These are phyloP conservation scores for Verticillium alfalfae DNA, from an alignment of 2,329 filamentous ascomycete species.

Conservation along the genomic window DNA sequence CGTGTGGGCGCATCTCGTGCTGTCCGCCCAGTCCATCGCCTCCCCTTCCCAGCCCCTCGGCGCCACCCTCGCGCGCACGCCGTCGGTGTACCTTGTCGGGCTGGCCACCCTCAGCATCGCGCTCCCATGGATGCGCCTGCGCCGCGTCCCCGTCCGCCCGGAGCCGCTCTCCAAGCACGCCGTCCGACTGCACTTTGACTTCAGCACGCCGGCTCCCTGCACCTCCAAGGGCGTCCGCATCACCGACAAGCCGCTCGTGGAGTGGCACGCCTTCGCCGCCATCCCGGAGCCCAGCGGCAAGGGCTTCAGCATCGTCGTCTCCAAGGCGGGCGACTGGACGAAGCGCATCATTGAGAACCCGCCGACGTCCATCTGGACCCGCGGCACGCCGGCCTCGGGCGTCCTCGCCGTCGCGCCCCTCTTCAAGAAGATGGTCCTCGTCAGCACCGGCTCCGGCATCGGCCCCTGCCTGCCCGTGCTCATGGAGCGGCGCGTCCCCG, in stretches of 20 bases:
- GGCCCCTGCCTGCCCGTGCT: slow-evolving; percentile 61
- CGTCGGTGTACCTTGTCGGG: slow-evolving; percentile 61
- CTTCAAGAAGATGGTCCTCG: slow-evolving; percentile 60
- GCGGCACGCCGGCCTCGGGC: slow-evolving; percentile 61
- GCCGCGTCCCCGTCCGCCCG: slow-evolving; percentile 60
- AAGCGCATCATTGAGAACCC: slow-evolving; percentile 54
- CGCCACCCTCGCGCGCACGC: slow-evolving; percentile 27
- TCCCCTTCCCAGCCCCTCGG: slow-evolving; percentile 28
- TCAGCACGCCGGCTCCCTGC: slow-evolving; percentile 47
- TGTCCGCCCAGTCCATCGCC: slow-evolving; percentile 46
- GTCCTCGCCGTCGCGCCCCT: slow-evolving; percentile 63
- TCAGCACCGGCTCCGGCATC: slow-evolving; percentile 69
- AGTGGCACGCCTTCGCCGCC: slow-evolving; percentile 74
- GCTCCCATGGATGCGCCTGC: slow-evolving; percentile 68
- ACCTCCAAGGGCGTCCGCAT: slow-evolving; percentile 39
- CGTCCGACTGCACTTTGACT: slow-evolving; percentile 64
- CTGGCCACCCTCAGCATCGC: slow-evolving; percentile 60
- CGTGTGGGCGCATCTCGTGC: slow-evolving; percentile 55
- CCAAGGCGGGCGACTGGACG: slow-evolving; percentile 74
- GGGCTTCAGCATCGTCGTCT: slow-evolving; percentile 66
- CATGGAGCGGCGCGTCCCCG: slow-evolving; percentile 39
- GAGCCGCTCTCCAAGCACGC: slow-evolving; percentile 69
- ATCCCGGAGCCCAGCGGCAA: slow-evolving; percentile 50
- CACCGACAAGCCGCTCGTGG: slow-evolving; percentile 44
- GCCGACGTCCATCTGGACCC: slow-evolving; percentile 60